Conservation (phyloP, 2,329 filamentous ascomycete genomes). For the Pseudocercospora cruenta region DNA sequence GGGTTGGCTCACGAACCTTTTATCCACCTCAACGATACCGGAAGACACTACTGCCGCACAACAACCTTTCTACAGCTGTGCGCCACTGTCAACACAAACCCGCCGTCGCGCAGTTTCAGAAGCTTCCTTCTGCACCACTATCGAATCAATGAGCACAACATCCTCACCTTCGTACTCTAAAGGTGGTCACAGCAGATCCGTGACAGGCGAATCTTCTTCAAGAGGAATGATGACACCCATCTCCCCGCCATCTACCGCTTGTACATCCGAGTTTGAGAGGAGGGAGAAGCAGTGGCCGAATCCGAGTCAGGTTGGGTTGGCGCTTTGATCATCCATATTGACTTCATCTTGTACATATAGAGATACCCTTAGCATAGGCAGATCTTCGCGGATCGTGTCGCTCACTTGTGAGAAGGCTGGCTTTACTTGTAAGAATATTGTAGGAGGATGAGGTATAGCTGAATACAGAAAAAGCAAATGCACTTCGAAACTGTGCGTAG, state of each 20-base stretch:
- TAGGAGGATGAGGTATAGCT: background rate
- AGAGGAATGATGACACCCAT: constrained; percentile 17
- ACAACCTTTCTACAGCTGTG: constrained; percentile 32
- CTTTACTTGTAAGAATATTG: background rate
- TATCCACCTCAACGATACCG: constrained; percentile 20
- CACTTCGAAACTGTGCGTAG: no score
- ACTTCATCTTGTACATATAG: constrained; percentile 16
- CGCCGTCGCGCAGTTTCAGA: constrained; percentile 25
- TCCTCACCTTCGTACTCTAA: constrained; percentile 30
- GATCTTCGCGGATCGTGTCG: background rate
- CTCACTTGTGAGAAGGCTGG: background rate
- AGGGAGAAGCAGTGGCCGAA: constrained; percentile 11
- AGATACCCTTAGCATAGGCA: constrained; percentile 17
- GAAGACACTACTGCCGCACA: constrained; percentile 3
- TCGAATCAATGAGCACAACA: constrained; percentile 24
- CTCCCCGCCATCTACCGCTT: constrained; percentile 22
- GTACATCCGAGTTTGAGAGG: constrained; percentile 18
- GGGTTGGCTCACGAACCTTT: constrained; percentile 35
- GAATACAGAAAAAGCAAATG: background rate
- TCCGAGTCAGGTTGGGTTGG: constrained; percentile 25
- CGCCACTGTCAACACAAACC: constrained; percentile 1
- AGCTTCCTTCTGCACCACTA: constrained; percentile 28
- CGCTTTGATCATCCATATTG: constrained; percentile 15
- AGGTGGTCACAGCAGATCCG: constrained; percentile 32
- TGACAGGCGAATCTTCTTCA: constrained; percentile 23